A percentile compares a stretch with the other conserved stretches of the same genome.
Evolutionary conservation across 1,139 yeast species (phyloP).

Genomic region (Torulaspora pretoriensis): DNA sequence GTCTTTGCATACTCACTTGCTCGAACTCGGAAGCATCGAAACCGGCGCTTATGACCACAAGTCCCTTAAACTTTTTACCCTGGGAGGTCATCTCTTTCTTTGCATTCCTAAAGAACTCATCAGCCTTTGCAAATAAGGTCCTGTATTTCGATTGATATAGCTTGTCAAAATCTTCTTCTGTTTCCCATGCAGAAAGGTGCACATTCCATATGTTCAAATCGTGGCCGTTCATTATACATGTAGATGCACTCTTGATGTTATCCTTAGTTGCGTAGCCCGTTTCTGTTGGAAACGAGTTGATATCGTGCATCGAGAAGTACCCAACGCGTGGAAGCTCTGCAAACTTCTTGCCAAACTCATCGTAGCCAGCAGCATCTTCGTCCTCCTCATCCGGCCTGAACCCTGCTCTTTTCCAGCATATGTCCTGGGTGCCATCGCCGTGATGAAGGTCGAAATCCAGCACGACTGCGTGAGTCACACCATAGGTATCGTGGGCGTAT

Average conservation of each 20-base stretch:
- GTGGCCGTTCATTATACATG: constrained; percentile 71
- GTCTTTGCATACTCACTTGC: constrained; percentile 79
- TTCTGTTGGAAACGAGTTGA: constrained; percentile 84
- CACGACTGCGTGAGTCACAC: constrained; percentile 75
- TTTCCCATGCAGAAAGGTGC: constrained; percentile 64
- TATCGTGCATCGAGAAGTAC: constrained; percentile 79
- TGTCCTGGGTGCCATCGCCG: constrained; percentile 91
- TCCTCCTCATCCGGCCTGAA: constrained; percentile 39
- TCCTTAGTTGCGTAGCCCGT: constrained; percentile 70
- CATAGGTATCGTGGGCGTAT: constrained; percentile 63
- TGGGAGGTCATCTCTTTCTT: constrained; percentile 43
- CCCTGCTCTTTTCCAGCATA: constrained; percentile 72
- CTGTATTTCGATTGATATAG: constrained; percentile 62
- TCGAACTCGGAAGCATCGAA: constrained; percentile 88
- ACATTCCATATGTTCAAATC: constrained; percentile 82
- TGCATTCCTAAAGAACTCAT: constrained; percentile 55
- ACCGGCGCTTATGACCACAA: constrained; percentile 76
- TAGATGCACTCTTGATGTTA: constrained; percentile 70
- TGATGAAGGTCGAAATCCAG: constrained; percentile 84
- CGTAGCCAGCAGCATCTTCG: constrained; percentile 39
- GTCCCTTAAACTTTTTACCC: constrained; percentile 56
- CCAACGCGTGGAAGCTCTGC: constrained; percentile 66
- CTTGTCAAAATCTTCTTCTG: constrained; percentile 59
- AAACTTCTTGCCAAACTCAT: constrained; percentile 52
- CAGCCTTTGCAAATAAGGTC: constrained; percentile 61